Base-by-base conservation (phyloP, 768 basidiomycete genomes). In the Naganishia vishniacii region DNA sequence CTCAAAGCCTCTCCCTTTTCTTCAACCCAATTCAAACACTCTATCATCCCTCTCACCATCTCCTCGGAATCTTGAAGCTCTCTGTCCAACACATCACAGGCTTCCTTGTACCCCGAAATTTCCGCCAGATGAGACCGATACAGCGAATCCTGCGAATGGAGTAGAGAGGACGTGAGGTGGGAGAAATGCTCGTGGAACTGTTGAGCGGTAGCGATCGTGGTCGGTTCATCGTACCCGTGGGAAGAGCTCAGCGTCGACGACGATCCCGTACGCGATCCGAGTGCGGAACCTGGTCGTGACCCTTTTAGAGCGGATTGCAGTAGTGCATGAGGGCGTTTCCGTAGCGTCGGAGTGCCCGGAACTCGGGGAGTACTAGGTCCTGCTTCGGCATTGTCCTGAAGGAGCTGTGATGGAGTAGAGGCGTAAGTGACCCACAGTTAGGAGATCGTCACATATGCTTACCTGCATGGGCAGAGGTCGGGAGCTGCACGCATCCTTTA, bases 131-230 rank as follows among this genome's bases (percentile, higher is more conserved):
- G 89, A 0, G 86, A 85, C 26, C 90, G 83, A 75, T 95, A 97
- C 73, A 92, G 87, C 5, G 90, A 85, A 72, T 97, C 94, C 72
- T 98, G 94, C 65, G 88, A 88, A 71, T 91, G 91, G 8, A 91
- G 88, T 40, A 95, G 89, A 2, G 88, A 88, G 16, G 88, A 82
- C 68, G 95, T 92, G 59, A 99, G 85, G 42, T 88, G 81, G 3
- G 89, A 82, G 76, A 92, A 94, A 87, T 92, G 95, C 78, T 98
- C 94, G 73, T 93, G 91, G 78, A 99, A 94, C 69, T 97, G 91
- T 71, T 98, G 91, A 0, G 92, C 87, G 0, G 91, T 94, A 67
- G 87, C 84, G 41, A 98, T 86, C 4, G 89, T 62, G 20, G 62
- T 56, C 40, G 26, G 69, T 23, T 1, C 71, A 68, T 51, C 70